These are phyloP conservation scores for Fusarium protoensiforme DNA, from an alignment of 2,329 filamentous ascomycete genomes.

Conservation along the genomic window DNA sequence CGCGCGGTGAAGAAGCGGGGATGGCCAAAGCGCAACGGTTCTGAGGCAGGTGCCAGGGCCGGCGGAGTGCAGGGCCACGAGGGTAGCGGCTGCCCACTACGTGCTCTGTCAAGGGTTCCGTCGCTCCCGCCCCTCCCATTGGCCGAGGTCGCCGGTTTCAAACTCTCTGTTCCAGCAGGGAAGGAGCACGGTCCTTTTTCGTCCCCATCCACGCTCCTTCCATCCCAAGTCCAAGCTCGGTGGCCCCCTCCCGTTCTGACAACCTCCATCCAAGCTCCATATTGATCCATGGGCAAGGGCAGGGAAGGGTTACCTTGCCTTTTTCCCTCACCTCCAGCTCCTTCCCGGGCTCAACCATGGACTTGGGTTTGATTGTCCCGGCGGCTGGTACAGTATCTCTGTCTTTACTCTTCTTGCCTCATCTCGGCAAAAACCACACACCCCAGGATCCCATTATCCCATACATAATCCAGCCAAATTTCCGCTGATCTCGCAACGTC, in stretches of 20 bases:
- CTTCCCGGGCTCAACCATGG: constrained; percentile 19
- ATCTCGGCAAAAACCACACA: constrained; percentile 25
- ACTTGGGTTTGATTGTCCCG: constrained; percentile 30
- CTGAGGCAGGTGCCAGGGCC: constrained; percentile 6
- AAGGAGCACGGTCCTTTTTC: constrained; percentile 36
- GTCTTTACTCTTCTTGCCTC: constrained; percentile 30
- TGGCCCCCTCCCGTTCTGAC: constrained; percentile 31
- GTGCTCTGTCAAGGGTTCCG: constrained; percentile 22
- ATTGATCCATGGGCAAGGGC: constrained; percentile 1
- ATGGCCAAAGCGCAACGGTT: constrained; percentile 10
- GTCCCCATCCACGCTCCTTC: constrained; percentile 18
- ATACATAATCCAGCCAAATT: constrained; percentile 26
- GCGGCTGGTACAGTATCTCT: constrained; percentile 8
- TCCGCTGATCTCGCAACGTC: constrained; percentile 34
- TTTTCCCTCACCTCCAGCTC: constrained; percentile 17
- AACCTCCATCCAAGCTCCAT: constrained; percentile 16
- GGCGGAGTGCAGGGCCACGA: constrained; percentile 1
- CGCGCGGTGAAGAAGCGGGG: constrained; percentile 32
- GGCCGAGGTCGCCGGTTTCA: constrained; percentile 30
- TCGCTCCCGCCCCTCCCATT: constrained; percentile 12
- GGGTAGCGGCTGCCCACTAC: neutral
- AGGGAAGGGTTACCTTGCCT: constrained; percentile 24
- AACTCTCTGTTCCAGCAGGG: constrained; percentile 35
- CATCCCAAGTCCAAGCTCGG: constrained; percentile 8
- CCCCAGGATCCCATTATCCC: neutral